Evolutionary conservation across 2,329 filamentous ascomycete species (phyloP), one percentile per base, ranked within the genome.

Genomic region (Hymenoscyphus infarciens): DNA sequence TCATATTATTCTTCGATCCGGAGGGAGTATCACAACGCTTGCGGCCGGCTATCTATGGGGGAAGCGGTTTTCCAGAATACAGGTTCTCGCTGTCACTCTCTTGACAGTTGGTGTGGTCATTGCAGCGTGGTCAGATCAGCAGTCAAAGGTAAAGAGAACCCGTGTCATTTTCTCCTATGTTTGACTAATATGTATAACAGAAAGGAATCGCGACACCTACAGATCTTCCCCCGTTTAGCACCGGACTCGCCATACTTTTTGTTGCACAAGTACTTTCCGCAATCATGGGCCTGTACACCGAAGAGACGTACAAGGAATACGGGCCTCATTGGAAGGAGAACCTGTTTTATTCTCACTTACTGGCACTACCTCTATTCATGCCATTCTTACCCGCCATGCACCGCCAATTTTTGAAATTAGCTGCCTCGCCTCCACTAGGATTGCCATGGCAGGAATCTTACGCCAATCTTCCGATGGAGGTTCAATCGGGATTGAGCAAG

Each of bases 11-110:
- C 81, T 99, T 33, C 87, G 95, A 60, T 97, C 93, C 57, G 96
- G 94, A 57, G 95, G 95, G 16, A 97, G 93, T 71, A 96, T 98
- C 66, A 96, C 93, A 4, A 98, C 95, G 8, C 96, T 99, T 86
- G 77, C 88, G 16, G 91, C 94, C n/a, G 95, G 95, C 2, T 92
- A 88, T 72, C 69, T 96, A 15, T 92, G 89, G 72, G 94, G 94
- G 49, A 97, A 94, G 78, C 83, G 83, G 68, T 98, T 97, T 74
- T 90, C 91, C 5, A 82, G 82, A 27, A 82, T 91, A 57, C 95
- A 99, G 74, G 81, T 97, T 7, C 75, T 90, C 25, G 91, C 92
- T 27, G 95, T 99, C 29, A 77, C 89, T 7, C 80, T 97, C 49
- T 81, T 99, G 68, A 98, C 94, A 0, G 73, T 90, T 57, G 95